phyloP scores from a whole-genome alignment of 352 stramenopile species.

The Halophytophthora batemanensis region DNA sequence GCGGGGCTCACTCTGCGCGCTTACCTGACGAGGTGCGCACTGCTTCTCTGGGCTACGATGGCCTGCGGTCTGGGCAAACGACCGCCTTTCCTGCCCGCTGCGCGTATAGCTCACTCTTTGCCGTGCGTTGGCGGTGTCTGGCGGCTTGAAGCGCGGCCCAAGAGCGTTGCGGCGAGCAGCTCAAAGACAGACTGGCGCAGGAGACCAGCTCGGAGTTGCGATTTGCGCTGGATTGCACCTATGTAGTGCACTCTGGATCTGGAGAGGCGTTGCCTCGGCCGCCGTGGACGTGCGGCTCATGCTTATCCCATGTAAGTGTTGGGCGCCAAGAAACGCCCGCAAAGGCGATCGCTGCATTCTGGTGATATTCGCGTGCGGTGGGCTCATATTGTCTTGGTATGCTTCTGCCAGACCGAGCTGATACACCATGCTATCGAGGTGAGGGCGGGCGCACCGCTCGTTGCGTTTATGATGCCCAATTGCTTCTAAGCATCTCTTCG shows the following conservation, averaged over 20 bases:
- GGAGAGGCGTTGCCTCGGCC: slow-evolving; percentile 19
- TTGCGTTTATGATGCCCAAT: too few species aligned
- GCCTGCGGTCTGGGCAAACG: too few species aligned
- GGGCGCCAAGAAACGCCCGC: background rate
- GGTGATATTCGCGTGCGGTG: background rate
- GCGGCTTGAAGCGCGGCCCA: slow-evolving; percentile 13
- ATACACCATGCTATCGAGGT: slow-evolving; percentile 50
- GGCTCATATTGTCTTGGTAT: slow-evolving; percentile 2
- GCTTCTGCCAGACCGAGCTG: slow-evolving; percentile 35
- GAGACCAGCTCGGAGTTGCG: slow-evolving; percentile 16
- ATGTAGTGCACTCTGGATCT: slow-evolving; percentile 18
- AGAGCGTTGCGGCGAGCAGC: slow-evolving; percentile 5
- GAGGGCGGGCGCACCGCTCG: background rate
- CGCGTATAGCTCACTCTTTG: background rate
- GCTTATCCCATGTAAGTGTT: slow-evolving; percentile 34
- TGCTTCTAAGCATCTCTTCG: too few species aligned
- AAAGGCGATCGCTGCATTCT: background rate
- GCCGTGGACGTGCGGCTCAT: slow-evolving; percentile 30
- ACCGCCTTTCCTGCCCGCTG: too few species aligned
- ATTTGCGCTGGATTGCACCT: slow-evolving; percentile 38
- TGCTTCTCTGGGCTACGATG: background rate
- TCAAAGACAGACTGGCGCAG: slow-evolving; percentile 11
- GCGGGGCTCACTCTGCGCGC: too few species aligned
- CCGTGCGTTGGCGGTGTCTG: background rate
- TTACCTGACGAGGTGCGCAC: background rate